Percentiles rank a stretch among this genome's conserved stretches.
phyloP scores from a whole-genome alignment of 768 basidiomycete species.

The Punctularia strigosozonata region DNA sequence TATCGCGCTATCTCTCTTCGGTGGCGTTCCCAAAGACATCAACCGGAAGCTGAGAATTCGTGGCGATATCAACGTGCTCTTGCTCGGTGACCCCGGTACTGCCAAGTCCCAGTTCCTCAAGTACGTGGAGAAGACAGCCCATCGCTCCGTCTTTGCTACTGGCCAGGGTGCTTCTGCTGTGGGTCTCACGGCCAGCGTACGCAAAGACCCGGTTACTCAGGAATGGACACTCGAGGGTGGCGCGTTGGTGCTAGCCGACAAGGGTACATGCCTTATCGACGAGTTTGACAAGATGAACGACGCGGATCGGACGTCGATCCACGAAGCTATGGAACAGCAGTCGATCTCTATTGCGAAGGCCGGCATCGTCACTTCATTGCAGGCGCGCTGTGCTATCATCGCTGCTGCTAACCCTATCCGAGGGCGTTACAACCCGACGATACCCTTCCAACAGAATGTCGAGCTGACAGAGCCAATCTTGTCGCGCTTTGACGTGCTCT shows the following conservation, averaged over 20 bases:
- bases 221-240: conserved; percentile 99
- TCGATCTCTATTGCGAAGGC: conserved; percentile 99
- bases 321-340: conserved; percentile 99
- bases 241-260: conserved; percentile 95
- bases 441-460: conserved; percentile 97
- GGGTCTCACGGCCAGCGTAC: conserved; percentile 97
- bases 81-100: conserved; percentile 96
- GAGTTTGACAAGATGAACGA: conserved; percentile 99
- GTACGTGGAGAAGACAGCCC: conserved; percentile 97
- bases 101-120: conserved; percentile 99
- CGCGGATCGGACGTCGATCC: conserved; percentile 92
- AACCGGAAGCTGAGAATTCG: conserved; percentile 93
- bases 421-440: conserved; percentile 95
- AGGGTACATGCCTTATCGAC: conserved; percentile 95
- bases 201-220: conserved; percentile 92
- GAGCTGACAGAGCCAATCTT: conserved; percentile 97
- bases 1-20: conserved; percentile 87
- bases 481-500: conserved; percentile 95
- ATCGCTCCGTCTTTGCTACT: conserved; percentile 94
- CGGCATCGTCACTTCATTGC: conserved; percentile 95
- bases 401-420: conserved; percentile 97
- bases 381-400: conserved; percentile 94
- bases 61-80: conserved; percentile 94
- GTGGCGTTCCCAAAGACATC: conserved; percentile 91
- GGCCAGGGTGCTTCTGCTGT: conserved; percentile 98